Percentiles rank a stretch among this genome's conserved stretches.
Evolutionary conservation across 352 stramenopile genomes (phyloP).

Genomic region (Globisporangium middletonii): DNA sequence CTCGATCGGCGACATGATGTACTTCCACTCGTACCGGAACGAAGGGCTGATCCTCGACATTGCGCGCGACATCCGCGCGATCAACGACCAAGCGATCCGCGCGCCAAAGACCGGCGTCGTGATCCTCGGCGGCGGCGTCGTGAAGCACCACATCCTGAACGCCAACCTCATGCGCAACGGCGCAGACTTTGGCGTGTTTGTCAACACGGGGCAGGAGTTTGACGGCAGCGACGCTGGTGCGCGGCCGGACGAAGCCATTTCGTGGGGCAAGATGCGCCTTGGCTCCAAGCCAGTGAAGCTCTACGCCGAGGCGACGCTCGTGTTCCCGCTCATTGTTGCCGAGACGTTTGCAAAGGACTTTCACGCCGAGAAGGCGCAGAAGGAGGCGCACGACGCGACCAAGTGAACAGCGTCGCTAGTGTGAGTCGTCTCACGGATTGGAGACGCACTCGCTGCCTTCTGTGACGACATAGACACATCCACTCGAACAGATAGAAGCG

Average conservation of each 20-base stretch:
- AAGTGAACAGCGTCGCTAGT: background rate
- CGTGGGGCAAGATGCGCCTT: slow-evolving; percentile 98
- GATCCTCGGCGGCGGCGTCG: slow-evolving; percentile 96
- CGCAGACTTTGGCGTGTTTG: slow-evolving; percentile 97
- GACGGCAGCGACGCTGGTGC: slow-evolving; percentile 98
- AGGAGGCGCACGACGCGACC: slow-evolving; percentile 5
- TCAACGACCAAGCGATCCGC: slow-evolving; percentile 97
- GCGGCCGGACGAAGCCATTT: slow-evolving; percentile 97
- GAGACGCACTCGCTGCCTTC: too few relatives aligned
- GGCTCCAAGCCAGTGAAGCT: slow-evolving; percentile 95
- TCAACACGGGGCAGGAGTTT: slow-evolving; percentile 98
- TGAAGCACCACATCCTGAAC: slow-evolving; percentile 99
- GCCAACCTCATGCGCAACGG: slow-evolving; percentile 99
- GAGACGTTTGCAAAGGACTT: slow-evolving; percentile 99
- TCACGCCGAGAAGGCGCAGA: slow-evolving; percentile 32
- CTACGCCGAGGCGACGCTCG: slow-evolving; percentile 96
- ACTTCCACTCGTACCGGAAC: slow-evolving; percentile 99
- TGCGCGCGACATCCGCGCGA: slow-evolving; percentile 93
- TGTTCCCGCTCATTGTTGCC: slow-evolving; percentile 98
- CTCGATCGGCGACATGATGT: slow-evolving; percentile 99
- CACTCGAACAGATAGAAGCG: too few relatives aligned
- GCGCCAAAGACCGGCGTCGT: slow-evolving; percentile 96
- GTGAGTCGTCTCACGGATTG: background rate
- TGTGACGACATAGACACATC: too few relatives aligned
- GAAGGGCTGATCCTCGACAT: slow-evolving; percentile 97